A percentile compares a stretch with the other conserved stretches of the same genome.
phyloP scores from a whole-genome alignment of 208 protist genomes.

The Leishmania gerbilli region DNA sequence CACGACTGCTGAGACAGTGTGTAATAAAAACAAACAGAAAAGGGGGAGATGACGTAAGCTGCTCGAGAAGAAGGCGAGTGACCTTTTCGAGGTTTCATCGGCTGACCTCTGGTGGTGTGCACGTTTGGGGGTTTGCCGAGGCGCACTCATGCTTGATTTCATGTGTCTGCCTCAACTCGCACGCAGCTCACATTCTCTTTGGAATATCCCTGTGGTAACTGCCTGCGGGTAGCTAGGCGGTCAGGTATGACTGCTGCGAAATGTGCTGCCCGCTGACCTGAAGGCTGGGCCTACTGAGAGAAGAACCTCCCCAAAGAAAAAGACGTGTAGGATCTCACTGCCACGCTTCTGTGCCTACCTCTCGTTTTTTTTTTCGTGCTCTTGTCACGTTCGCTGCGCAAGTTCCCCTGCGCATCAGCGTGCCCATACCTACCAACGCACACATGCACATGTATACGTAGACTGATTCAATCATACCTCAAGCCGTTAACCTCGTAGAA shows the following conservation, averaged over 20 bases:
- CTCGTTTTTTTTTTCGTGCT: not conserved
- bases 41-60: not conserved
- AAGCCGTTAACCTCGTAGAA: conserved; percentile 2
- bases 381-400: not conserved
- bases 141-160: not conserved
- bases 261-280: not conserved
- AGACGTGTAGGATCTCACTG: not conserved
- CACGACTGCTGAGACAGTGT: not conserved
- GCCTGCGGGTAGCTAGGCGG: not conserved
- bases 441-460: not conserved
- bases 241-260: not conserved
- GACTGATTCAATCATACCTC: conserved; percentile 17
- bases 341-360: not conserved
- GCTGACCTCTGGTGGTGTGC: not conserved
- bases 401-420: not conserved
- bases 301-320: not conserved
- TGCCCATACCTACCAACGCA: not conserved
- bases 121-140: not conserved
- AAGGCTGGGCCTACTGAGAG: not conserved
- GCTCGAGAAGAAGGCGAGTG: not conserved
- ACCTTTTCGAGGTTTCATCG: not conserved
- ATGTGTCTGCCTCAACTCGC: not conserved
- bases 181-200: not conserved
- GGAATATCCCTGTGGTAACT: not conserved
- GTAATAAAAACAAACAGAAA: not conserved